phyloP scores from a whole-genome alignment of 495 filamentous ascomycete genomes.

The Annulohypoxylon maeteangense region DNA sequence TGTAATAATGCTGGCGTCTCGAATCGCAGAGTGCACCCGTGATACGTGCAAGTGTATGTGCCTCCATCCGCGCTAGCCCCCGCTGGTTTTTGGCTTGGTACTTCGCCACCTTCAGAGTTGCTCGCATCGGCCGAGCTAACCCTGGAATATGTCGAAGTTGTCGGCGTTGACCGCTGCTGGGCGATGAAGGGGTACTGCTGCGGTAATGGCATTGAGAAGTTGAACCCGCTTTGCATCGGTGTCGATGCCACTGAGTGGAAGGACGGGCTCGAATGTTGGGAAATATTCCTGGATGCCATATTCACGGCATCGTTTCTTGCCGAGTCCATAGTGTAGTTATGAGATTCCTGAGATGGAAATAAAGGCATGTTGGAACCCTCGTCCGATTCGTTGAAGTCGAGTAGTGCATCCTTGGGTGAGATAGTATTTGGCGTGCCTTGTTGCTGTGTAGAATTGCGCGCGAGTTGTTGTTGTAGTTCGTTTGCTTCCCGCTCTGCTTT shows the following conservation, averaged over 20 bases:
- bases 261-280: constrained; percentile 49
- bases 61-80: constrained; percentile 79
- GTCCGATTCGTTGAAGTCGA: constrained; percentile 82
- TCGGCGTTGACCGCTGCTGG: constrained; percentile 55
- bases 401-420: constrained; percentile 91
- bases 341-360: constrained; percentile 65
- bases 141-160: constrained; percentile 50
- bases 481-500: constrained; percentile 68
- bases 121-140: constrained; percentile 55
- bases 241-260: constrained; percentile 60
- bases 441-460: constrained; percentile 54
- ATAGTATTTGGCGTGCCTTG: constrained; percentile 80
- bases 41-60: constrained; percentile 95
- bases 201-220: constrained; percentile 59
- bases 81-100: constrained; percentile 62
- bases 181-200: constrained; percentile 69
- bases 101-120: constrained; percentile 39
- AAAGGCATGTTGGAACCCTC: constrained; percentile 75
- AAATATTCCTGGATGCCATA: constrained; percentile 16
- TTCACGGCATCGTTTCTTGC: constrained; percentile 43
- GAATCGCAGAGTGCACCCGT: constrained; percentile 88
- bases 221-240: constrained; percentile 50
- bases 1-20: constrained; percentile 86
- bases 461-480: constrained; percentile 63
- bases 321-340: constrained; percentile 45